Conservation (phyloP, 2,329 filamentous ascomycete genomes). For the Macrophomina tecta region DNA sequence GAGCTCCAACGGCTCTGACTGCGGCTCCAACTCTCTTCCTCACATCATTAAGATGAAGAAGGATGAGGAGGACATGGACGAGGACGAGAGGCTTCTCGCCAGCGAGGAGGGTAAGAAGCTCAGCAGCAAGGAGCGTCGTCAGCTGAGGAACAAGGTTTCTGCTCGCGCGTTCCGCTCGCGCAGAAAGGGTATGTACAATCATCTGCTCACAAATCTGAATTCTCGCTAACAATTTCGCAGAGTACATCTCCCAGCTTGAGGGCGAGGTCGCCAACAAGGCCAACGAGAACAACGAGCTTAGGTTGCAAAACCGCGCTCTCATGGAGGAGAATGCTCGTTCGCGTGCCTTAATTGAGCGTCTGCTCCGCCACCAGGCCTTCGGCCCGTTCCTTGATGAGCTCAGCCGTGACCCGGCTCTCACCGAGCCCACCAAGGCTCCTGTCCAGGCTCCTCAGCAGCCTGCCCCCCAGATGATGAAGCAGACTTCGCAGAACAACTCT, state of each 20-base stretch:
- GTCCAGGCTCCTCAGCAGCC: slow-evolving; percentile 48
- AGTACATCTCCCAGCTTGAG: slow-evolving; percentile 96
- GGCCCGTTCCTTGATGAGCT: slow-evolving; percentile 54
- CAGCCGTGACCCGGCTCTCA: slow-evolving; percentile 42
- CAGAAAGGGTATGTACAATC: slow-evolving; percentile 79
- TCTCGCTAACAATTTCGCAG: slow-evolving; percentile 65
- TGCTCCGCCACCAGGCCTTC: slow-evolving; percentile 61
- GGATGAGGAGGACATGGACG: slow-evolving; percentile 98
- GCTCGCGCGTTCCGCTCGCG: slow-evolving; percentile 97
- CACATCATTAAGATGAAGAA: slow-evolving; percentile 80
- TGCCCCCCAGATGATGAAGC: slow-evolving; percentile 51
- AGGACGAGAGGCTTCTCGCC: slow-evolving; percentile 90
- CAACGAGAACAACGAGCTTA: slow-evolving; percentile 81
- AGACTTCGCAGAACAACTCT: slow-evolving; percentile 62
- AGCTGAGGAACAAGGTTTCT: slow-evolving; percentile 98
- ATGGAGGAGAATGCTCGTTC: slow-evolving; percentile 87
- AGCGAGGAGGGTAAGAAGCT: slow-evolving; percentile 99
- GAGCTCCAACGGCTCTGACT: slow-evolving; percentile 59
- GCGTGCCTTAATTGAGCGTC: slow-evolving; percentile 78
- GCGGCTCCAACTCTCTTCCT: slow-evolving; percentile 56
- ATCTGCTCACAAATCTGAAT: neutral
- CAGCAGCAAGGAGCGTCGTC: slow-evolving; percentile 95
- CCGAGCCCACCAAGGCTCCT: slow-evolving; percentile 39
- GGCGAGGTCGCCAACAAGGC: slow-evolving; percentile 83
- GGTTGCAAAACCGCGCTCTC: slow-evolving; percentile 79